These are phyloP conservation scores for Euphorbia schlechtendalii DNA, from an alignment of 441 rosid species.

Conservation along the genomic window DNA sequence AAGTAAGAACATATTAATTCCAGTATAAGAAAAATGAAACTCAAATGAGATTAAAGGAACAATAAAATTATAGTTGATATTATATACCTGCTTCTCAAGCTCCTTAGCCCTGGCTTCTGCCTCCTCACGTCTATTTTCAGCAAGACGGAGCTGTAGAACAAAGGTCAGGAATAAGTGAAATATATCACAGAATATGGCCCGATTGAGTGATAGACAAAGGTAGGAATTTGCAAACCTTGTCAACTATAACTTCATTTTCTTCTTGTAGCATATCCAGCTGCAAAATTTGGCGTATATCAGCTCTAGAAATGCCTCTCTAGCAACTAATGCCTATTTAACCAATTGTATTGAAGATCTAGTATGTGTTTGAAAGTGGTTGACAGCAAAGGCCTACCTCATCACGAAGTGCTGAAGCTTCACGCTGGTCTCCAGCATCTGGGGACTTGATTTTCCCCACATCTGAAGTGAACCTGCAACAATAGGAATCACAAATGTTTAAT, in stretches of 20 bases:
- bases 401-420: conserved; percentile 87
- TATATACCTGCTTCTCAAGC: conserved; percentile 91
- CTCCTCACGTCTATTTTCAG: conserved; percentile 56
- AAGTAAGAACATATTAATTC: conserved; percentile 12
- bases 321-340: not conserved
- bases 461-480: conserved; percentile 47
- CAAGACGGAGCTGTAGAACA: conserved; percentile 38
- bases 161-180: conserved; percentile 13
- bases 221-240: conserved; percentile 39
- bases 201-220: not conserved
- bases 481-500: conserved; percentile 12
- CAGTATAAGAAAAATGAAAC: not conserved
- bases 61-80: not conserved
- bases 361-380: conserved; percentile 10
- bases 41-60: conserved; percentile 5
- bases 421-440: conserved; percentile 56
- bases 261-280: conserved; percentile 90
- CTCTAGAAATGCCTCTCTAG: conserved; percentile 12
- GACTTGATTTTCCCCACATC: conserved; percentile 38
- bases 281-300: conserved; percentile 25
- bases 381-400: conserved; percentile 59
- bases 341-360: not conserved
- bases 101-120: conserved; percentile 90
- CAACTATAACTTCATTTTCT: conserved; percentile 57
- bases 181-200: conserved; percentile 7